A percentile compares a stretch with the other conserved stretches of the same genome.
Conservation (phyloP, 441 rosid genomes). For the Erodium trifolium region DNA sequence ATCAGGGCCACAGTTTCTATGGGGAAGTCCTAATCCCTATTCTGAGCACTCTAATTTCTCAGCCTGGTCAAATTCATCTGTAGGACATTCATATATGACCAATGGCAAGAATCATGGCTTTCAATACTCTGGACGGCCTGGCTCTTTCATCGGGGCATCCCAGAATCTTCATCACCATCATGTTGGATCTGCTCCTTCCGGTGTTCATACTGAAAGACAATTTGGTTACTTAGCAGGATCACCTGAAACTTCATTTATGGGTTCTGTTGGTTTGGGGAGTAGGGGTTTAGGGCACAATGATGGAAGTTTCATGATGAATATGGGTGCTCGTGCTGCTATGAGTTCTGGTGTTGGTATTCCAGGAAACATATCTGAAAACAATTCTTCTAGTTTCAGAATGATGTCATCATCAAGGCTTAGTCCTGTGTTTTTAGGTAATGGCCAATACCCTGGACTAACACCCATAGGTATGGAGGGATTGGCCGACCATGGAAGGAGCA, state of each 20-base stretch:
- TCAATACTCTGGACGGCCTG: constrained; percentile 37
- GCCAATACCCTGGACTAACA: constrained; percentile 43
- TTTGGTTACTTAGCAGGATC: constrained; percentile 75
- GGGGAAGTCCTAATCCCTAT: constrained; percentile 41
- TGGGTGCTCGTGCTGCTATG: constrained; percentile 25
- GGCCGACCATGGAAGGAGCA: constrained; percentile 50
- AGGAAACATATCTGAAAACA: constrained; percentile 38
- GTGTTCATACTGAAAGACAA: constrained; percentile 49
- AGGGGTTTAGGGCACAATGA: constrained; percentile 44
- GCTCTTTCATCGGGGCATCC: constrained; percentile 38
- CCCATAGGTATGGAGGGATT: constrained; percentile 44
- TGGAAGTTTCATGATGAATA: constrained; percentile 50
- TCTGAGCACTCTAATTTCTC: constrained; percentile 46
- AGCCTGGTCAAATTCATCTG: constrained; percentile 50
- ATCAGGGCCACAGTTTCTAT: constrained; percentile 37
- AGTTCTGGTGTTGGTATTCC: too few relatives aligned
- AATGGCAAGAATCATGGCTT: constrained; percentile 40
- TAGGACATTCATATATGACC: constrained; percentile 53
- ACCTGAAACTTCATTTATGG: constrained; percentile 49
- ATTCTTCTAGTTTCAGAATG: constrained; percentile 45
- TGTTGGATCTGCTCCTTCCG: constrained; percentile 83
- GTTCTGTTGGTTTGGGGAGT: constrained; percentile 38
- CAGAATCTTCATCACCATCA: constrained; percentile 46
- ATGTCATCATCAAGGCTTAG: constrained; percentile 65
- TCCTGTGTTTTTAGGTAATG: constrained; percentile 49